Evolutionary conservation across 176 grass and related monocot species (phyloP).

Genomic region (Oryza longistaminata): DNA sequence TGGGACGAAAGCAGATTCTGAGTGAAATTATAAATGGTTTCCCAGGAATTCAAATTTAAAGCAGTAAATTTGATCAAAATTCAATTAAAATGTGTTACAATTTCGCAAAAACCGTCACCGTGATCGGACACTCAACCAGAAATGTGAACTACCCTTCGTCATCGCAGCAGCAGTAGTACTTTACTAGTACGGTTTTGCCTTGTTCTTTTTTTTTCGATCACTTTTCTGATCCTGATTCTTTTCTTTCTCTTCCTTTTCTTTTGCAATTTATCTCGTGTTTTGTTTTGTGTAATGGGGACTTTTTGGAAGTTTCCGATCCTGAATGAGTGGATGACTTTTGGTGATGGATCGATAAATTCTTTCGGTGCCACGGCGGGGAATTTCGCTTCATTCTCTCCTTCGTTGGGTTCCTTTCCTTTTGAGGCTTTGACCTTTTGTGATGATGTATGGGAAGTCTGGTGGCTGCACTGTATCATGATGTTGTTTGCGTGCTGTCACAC

Average conservation of each 20-base stretch:
- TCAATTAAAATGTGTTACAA: too few relatives aligned
- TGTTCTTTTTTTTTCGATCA: neutral
- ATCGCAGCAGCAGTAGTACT: neutral
- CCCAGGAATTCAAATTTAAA: too few relatives aligned
- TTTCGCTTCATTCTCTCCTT: constrained; percentile 35
- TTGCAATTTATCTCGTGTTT: neutral
- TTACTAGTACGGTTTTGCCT: constrained; percentile 23
- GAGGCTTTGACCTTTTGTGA: constrained; percentile 2
- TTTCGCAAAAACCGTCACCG: too few relatives aligned
- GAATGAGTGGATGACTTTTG: neutral
- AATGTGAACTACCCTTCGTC: neutral
- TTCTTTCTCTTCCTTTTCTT: neutral
- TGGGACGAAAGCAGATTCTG: too few relatives aligned
- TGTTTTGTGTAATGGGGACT: constrained; percentile 16
- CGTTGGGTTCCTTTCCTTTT: constrained; percentile 19
- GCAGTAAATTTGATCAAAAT: too few relatives aligned
- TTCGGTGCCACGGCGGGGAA: neutral
- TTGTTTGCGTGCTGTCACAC: constrained; percentile 23
- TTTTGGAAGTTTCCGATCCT: constrained; percentile 51
- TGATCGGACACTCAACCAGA: too few relatives aligned
- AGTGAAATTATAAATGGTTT: too few relatives aligned
- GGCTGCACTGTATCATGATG: neutral
- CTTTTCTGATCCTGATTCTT: neutral
- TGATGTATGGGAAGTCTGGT: neutral
- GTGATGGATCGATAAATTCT: neutral